Evolutionary conservation across 768 basidiomycete species (phyloP).

Genomic region (Leucosporidium yakuticum): DNA sequence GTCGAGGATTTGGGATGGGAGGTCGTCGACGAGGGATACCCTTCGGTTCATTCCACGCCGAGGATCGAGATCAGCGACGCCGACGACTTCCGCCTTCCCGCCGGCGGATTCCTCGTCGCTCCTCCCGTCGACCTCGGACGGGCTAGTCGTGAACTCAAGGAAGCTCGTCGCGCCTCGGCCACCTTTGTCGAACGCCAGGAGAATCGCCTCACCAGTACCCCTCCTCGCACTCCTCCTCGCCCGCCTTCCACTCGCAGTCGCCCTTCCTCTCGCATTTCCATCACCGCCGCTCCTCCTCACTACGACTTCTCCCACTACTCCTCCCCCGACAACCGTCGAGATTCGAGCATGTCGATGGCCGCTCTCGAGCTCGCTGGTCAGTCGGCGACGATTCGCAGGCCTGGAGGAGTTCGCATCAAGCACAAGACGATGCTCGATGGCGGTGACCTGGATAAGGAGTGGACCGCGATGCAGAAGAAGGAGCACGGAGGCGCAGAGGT

Average conservation of each 20-base stretch:
- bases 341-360: slow-evolving; percentile 29
- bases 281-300: neutral
- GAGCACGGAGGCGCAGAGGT: neutral
- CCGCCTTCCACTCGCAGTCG: neutral
- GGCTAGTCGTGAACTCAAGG: slow-evolving; percentile 19
- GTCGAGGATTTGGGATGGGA: slow-evolving; percentile 30
- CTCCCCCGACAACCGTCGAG: neutral
- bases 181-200: slow-evolving; percentile 13
- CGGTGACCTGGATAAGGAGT: slow-evolving; percentile 42
- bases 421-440: slow-evolving; percentile 41
- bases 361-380: slow-evolving; percentile 27
- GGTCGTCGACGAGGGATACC: neutral
- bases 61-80: slow-evolving; percentile 22
- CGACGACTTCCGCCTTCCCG: neutral
- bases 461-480: slow-evolving; percentile 2
- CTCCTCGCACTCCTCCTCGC: neutral
- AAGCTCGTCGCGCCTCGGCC: slow-evolving; percentile 13
- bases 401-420: slow-evolving; percentile 17
- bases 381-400: slow-evolving; percentile 15
- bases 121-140: neutral
- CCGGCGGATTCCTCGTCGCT: slow-evolving; percentile 14
- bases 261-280: neutral
- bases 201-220: neutral
- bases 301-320: slow-evolving; percentile 4
- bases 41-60: slow-evolving; percentile 9